Conservation (phyloP, 2,329 filamentous ascomycete genomes). For the Aspergillus unguis region DNA sequence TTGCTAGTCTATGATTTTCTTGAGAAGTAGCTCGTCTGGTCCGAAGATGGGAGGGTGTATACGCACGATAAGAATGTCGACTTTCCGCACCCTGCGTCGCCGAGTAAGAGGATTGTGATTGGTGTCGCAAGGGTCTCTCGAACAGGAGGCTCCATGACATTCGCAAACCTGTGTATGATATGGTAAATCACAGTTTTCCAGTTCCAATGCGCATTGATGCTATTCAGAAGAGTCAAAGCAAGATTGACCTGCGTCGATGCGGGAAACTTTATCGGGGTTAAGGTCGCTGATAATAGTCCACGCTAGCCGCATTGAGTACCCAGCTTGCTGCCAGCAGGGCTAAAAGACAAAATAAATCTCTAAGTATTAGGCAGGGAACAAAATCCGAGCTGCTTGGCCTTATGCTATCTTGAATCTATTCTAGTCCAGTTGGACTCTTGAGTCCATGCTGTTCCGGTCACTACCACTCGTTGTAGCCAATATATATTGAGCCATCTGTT, state of each 20-base stretch:
- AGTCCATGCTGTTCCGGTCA: too few relatives aligned
- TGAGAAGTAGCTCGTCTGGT: too few relatives aligned
- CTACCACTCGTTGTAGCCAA: too few relatives aligned
- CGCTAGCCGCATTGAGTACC: background rate
- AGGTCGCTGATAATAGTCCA: background rate
- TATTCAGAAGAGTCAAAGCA: background rate
- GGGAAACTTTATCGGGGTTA: background rate
- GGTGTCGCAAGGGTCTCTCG: slow-evolving; percentile 16
- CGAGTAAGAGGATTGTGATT: slow-evolving; percentile 52
- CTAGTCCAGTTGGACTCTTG: too few relatives aligned
- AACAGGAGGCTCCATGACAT: background rate
- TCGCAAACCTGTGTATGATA: background rate
- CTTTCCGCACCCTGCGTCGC: slow-evolving; percentile 59
- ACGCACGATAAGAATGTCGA: slow-evolving; percentile 62
- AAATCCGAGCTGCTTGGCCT: too few relatives aligned
- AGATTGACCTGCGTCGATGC: background rate
- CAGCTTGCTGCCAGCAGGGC: too few relatives aligned
- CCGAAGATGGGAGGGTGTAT: background rate
- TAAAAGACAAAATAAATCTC: too few relatives aligned
- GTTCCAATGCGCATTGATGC: background rate
- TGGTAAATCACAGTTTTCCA: background rate
- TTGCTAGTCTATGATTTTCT: background rate
- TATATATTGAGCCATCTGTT: too few relatives aligned
- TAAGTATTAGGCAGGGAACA: too few relatives aligned
- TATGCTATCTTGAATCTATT: too few relatives aligned